Evolutionary conservation across 1,139 yeast genomes (phyloP), one percentile per base, ranked within the genome.

Genomic region (Debaryomyces psychrophilus): DNA sequence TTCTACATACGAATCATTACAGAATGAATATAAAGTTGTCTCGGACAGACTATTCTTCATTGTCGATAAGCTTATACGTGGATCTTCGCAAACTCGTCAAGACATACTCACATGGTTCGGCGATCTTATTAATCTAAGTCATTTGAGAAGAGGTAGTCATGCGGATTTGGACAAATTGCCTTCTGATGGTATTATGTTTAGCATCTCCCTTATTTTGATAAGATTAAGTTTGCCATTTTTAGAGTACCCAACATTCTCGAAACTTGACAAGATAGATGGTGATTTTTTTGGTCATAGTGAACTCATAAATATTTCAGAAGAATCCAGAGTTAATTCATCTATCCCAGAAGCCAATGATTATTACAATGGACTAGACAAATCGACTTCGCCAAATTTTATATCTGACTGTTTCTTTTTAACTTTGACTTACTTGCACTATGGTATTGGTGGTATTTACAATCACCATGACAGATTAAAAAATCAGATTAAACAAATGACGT

Each of bases 341-440:
- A 74, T 79, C 34, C 79, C 78, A 50, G 95, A 89, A 56, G 85
- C 90, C 1, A 76, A 76, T 37, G 82, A 80, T 44, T 83, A 77
- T 58, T 81, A 77, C 55, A 48, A 61, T 4, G 65, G 71, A 28
- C 29, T 44, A 1, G 61, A 62, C 11, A 52, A 63, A 12, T 68
- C 64, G 2, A 60, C 66, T 27, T 25, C 45, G 14, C 35, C 53
- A 12, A 93, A 93, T 58, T 93, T 93, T 62, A 87, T 95, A 14
- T 84, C 96, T 4, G 93, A 92, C 56, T 86, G 96, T 57, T 95
- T 90, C 65, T 93, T 78, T 60, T 66, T 93, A 48, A 82, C 95
- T 8, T 71, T 87, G 43, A 83, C 96, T 0, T 90, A 86, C 62
- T 69, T 90, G 46, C 92, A 93, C 55, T 95, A 87, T 65, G 99